Evolutionary conservation across 2,329 filamentous ascomycete species (phyloP).

Genomic region (Hypoxylon sp.): DNA sequence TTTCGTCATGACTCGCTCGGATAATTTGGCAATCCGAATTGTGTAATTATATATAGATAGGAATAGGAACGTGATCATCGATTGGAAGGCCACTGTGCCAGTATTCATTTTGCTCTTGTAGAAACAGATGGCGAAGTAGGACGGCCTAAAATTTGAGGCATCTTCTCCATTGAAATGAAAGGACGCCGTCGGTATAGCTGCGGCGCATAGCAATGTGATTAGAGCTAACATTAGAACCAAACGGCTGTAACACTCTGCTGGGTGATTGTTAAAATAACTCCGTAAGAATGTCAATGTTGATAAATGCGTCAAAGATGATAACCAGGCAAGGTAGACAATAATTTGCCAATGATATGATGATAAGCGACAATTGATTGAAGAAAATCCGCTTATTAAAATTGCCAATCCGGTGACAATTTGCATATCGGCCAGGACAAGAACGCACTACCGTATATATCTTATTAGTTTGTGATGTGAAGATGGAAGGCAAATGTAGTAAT

Average conservation of each 20-base stretch:
- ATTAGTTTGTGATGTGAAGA: neutral
- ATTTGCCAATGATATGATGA: constrained; percentile 2
- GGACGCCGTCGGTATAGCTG: neutral
- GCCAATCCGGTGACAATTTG: neutral
- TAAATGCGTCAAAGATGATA: neutral
- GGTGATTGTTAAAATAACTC: neutral
- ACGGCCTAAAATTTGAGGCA: neutral
- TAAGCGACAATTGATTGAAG: neutral
- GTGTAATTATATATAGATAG: neutral
- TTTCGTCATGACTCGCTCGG: neutral
- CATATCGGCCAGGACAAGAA: neutral
- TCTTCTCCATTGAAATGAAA: neutral
- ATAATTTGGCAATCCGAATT: neutral
- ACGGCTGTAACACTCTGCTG: neutral
- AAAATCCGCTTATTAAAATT: neutral
- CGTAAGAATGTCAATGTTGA: constrained; percentile 2
- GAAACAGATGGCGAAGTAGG: neutral
- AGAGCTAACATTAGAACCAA: neutral
- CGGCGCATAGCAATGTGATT: neutral
- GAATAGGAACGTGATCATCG: neutral
- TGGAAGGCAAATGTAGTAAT: neutral
- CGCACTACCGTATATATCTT: neutral
- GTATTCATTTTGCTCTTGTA: neutral
- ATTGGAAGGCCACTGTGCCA: neutral
- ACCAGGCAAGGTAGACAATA: neutral